Evolutionary conservation across 176 grass and related monocot genomes (phyloP).

Genomic region (Rhynchospora breviuscula): DNA sequence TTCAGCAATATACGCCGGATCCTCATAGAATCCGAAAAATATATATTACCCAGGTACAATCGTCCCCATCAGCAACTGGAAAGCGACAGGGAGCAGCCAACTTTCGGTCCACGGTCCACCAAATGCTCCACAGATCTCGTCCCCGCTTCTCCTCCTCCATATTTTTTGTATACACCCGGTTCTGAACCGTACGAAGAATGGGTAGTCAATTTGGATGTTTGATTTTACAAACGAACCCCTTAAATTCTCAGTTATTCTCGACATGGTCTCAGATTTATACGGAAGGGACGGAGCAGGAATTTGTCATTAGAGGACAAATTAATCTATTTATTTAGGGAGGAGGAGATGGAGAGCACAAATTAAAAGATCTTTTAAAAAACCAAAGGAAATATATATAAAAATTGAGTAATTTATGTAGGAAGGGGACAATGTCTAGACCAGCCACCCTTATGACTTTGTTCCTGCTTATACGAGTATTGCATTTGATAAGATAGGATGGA

Average conservation of each 20-base stretch:
- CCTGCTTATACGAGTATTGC: too few relatives aligned
- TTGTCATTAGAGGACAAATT: too few relatives aligned
- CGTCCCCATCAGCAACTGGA: not conserved
- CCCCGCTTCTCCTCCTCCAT: not conserved
- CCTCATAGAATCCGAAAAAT: not conserved
- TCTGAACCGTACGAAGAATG: not conserved
- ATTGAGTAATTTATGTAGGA: too few relatives aligned
- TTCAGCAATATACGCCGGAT: not conserved
- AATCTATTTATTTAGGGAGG: too few relatives aligned
- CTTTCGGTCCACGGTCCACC: slow-evolving; percentile 27
- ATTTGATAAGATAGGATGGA: too few relatives aligned
- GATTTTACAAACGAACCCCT: not conserved
- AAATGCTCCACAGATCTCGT: not conserved
- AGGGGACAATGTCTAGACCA: too few relatives aligned
- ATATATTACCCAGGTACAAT: not conserved
- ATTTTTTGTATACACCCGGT: not conserved
- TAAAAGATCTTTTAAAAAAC: too few relatives aligned
- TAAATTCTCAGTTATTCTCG: not conserved
- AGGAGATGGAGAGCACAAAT: too few relatives aligned
- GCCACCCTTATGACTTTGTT: too few relatives aligned
- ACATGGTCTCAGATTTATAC: too few relatives aligned
- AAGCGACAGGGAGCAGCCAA: slow-evolving; percentile 14
- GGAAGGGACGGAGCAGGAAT: too few relatives aligned
- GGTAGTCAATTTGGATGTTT: not conserved
- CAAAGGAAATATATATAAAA: too few relatives aligned